Percentiles rank a stretch among this genome's conserved stretches.
phyloP scores from a whole-genome alignment of 2,329 filamentous ascomycete species.

The Pseudopithomyces chartarum region DNA sequence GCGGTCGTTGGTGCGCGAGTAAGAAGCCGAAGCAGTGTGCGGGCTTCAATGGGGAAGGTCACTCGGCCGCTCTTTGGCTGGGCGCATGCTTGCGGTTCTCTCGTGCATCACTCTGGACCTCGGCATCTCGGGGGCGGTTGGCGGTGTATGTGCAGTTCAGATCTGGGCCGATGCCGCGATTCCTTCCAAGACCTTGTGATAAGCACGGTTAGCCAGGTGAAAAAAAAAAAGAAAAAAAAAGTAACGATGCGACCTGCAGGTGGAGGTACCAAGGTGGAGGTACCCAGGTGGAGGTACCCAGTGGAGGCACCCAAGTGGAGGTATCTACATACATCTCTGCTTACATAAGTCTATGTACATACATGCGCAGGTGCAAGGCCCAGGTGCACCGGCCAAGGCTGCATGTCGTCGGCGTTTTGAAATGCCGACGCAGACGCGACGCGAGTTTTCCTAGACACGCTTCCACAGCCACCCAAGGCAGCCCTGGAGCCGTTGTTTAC shows the following conservation, averaged over 20 bases:
- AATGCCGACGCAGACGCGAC: slow-evolving; percentile 13
- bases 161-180: slow-evolving; percentile 1
- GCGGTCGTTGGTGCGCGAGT: not conserved
- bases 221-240: no score
- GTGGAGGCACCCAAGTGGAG: no score
- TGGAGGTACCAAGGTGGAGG: no score
- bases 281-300: no score
- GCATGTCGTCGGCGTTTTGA: slow-evolving; percentile 3
- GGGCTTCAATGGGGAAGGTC: slow-evolving; percentile 2
- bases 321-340: no score
- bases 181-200: no score
- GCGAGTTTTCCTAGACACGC: slow-evolving; percentile 28
- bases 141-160: not conserved
- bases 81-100: not conserved
- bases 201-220: no score
- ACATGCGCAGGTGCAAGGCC: no score
- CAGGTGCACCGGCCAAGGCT: slow-evolving; percentile 12
- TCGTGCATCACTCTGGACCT: slow-evolving; percentile 2
- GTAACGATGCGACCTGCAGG: no score
- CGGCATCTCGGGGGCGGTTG: not conserved
- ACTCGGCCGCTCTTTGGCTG: not conserved
- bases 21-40: slow-evolving; percentile 8
- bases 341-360: no score
- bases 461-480: no score
- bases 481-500: slow-evolving; percentile 4